These are phyloP conservation scores for Silybum marianum DNA, from an alignment of 129 eudicot species.

Conservation along the genomic window DNA sequence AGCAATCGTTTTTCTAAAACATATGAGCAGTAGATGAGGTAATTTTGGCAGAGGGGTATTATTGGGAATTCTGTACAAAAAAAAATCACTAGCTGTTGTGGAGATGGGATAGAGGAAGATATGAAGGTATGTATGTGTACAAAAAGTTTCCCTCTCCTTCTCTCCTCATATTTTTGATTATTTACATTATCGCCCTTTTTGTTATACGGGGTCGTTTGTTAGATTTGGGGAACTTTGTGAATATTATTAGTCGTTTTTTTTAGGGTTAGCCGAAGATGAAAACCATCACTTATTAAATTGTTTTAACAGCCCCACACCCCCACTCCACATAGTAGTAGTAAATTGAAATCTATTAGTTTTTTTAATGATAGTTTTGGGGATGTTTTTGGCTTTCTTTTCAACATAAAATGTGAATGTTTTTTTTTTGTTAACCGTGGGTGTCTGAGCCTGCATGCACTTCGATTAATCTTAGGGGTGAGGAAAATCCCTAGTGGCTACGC, in stretches of 20 bases:
- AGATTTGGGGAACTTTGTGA: slow-evolving; percentile 52
- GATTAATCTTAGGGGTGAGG: too few relatives aligned
- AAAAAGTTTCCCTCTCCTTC: slow-evolving; percentile 28
- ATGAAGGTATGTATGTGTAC: slow-evolving; percentile 60
- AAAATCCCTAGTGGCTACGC: too few relatives aligned
- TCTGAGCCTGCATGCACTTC: too few relatives aligned
- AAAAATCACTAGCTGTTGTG: slow-evolving; percentile 31
- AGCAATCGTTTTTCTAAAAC: slow-evolving; percentile 2
- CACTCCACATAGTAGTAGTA: not conserved
- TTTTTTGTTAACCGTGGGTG: too few relatives aligned
- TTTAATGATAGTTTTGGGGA: not conserved
- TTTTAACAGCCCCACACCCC: not conserved
- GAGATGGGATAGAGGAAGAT: slow-evolving; percentile 43
- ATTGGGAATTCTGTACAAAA: slow-evolving; percentile 53
- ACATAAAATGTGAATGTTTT: not conserved
- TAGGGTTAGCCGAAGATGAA: not conserved
- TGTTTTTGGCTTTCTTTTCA: not conserved
- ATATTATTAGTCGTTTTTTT: slow-evolving; percentile 21
- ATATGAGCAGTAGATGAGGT: slow-evolving; percentile 17
- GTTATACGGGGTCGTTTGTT: slow-evolving; percentile 31
- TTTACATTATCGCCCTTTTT: slow-evolving; percentile 36
- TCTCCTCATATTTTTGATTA: slow-evolving; percentile 34
- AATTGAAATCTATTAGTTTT: not conserved
- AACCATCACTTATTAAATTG: slow-evolving; percentile 1
- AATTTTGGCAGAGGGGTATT: slow-evolving; percentile 37